These are phyloP conservation scores for Argentina anserina DNA, from an alignment of 306 rosid genomes.

Conservation along the genomic window DNA sequence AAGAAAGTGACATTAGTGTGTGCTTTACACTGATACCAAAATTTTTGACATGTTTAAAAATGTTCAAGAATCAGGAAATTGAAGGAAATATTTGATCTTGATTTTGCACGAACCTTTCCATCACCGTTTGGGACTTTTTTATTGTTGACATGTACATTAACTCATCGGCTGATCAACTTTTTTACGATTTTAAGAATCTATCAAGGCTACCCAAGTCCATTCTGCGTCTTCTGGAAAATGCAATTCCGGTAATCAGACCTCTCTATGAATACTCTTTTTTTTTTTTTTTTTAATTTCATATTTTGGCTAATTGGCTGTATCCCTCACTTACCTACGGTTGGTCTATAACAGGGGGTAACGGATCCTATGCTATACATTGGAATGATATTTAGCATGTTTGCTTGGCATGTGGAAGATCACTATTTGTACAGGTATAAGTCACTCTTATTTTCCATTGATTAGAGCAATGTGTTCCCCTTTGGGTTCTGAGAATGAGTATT, in stretches of 20 bases:
- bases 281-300: background rate
- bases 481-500: background rate
- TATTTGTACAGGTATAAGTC: constrained; percentile 74
- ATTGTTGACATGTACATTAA: constrained; percentile 16
- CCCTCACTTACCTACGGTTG: constrained; percentile 20
- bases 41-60: background rate
- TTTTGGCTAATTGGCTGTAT: too few relatives aligned
- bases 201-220: constrained; percentile 79
- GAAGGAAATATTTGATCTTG: background rate
- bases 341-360: constrained; percentile 78
- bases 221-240: constrained; percentile 72
- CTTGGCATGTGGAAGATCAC: constrained; percentile 99
- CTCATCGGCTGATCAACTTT: constrained; percentile 16
- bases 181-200: constrained; percentile 52
- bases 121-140: background rate
- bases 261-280: constrained; percentile 8
- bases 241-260: constrained; percentile 66
- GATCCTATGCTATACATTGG: constrained; percentile 98
- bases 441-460: background rate
- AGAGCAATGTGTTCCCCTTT: constrained; percentile 8
- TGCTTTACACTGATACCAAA: background rate
- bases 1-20: background rate
- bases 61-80: background rate
- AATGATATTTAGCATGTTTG: constrained; percentile 96
- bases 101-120: background rate